Evolutionary conservation across 129 eudicot genomes (phyloP).

Genomic region (Flaveria sonorensis): DNA sequence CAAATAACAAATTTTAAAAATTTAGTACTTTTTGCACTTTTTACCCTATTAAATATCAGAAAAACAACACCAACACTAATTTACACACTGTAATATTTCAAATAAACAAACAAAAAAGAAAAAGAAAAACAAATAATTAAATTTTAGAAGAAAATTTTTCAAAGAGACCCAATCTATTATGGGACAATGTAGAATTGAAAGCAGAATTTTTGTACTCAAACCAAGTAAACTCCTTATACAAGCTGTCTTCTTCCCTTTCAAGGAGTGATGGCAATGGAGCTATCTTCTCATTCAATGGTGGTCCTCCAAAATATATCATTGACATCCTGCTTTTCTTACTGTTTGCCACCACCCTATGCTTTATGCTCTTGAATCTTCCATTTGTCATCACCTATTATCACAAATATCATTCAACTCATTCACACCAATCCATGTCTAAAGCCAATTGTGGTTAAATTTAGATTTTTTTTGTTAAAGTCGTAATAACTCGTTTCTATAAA

Average conservation of each 20-base stretch:
- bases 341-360: slow-evolving; percentile 82
- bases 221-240: slow-evolving; percentile 97
- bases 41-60: background rate
- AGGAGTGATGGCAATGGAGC: slow-evolving; percentile 82
- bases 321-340: slow-evolving; percentile 68
- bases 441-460: background rate
- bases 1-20: background rate
- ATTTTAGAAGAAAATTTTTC: slow-evolving; percentile 46
- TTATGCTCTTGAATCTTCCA: slow-evolving; percentile 85
- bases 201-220: slow-evolving; percentile 78
- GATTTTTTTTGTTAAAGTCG: background rate
- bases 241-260: slow-evolving; percentile 65
- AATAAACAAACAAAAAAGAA: background rate
- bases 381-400: slow-evolving; percentile 89
- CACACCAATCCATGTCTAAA: background rate
- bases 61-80: background rate
- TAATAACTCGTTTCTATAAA: too few species aligned
- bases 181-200: slow-evolving; percentile 58
- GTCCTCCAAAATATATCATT: slow-evolving; percentile 94
- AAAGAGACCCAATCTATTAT: slow-evolving; percentile 68
- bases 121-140: background rate
- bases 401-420: background rate
- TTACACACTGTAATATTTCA: too few species aligned
- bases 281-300: slow-evolving; percentile 88
- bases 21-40: background rate